phyloP scores from a whole-genome alignment of 2,329 filamentous ascomycete species.

The Phaeosphaeria sp. region DNA sequence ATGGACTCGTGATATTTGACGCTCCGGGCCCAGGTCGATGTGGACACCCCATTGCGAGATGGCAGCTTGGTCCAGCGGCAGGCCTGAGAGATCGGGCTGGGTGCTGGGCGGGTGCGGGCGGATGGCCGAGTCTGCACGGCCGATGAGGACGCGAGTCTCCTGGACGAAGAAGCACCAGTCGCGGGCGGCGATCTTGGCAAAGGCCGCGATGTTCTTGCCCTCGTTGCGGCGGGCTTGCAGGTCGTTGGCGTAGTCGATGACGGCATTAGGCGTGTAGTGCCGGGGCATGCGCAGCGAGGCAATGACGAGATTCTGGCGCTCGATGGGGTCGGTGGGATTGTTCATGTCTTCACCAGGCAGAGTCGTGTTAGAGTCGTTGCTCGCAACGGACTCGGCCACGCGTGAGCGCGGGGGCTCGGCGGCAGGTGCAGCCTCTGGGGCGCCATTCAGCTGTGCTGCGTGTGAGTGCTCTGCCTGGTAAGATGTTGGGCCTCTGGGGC shows the following conservation, averaged over 20 bases:
- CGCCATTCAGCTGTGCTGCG: slow-evolving; percentile 43
- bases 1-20: slow-evolving; percentile 58
- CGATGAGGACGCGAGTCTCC: slow-evolving; percentile 77
- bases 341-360: slow-evolving; percentile 42
- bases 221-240: slow-evolving; percentile 52
- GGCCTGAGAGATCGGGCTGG: slow-evolving; percentile 31
- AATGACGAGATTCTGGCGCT: slow-evolving; percentile 47
- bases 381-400: slow-evolving; percentile 47
- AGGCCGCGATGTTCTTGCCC: slow-evolving; percentile 63
- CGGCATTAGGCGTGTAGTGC: slow-evolving; percentile 61
- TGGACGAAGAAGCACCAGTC: slow-evolving; percentile 88
- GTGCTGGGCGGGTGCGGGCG: slow-evolving; percentile 40
- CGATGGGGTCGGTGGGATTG: slow-evolving; percentile 37
- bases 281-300: slow-evolving; percentile 52
- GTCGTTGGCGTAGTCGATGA: slow-evolving; percentile 63
- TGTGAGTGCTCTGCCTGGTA: slow-evolving; percentile 19
- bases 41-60: slow-evolving; percentile 64
- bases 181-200: slow-evolving; percentile 80
- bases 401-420: slow-evolving; percentile 37
- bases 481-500: slow-evolving; percentile 9
- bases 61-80: slow-evolving; percentile 29
- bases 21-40: slow-evolving; percentile 75
- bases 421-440: slow-evolving; percentile 29
- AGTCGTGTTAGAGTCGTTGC: slow-evolving; percentile 51
- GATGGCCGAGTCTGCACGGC: slow-evolving; percentile 57